Evolutionary conservation across 768 basidiomycete species (phyloP).

Genomic region (Collybia sordida): DNA sequence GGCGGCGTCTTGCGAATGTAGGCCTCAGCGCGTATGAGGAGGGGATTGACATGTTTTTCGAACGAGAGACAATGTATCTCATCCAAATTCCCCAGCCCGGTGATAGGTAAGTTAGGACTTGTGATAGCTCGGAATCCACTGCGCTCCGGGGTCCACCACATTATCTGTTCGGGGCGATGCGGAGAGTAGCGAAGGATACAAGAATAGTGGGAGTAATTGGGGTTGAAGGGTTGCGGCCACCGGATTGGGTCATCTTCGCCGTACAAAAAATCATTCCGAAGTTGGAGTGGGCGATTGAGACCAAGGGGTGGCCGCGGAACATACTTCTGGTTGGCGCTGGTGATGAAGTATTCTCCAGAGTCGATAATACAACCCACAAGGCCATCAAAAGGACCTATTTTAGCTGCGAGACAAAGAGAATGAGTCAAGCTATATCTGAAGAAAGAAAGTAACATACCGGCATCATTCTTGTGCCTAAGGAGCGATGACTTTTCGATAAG

Average conservation of each 20-base stretch:
- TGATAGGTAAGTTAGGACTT: not conserved
- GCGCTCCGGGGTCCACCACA: not conserved
- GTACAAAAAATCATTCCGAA: not conserved
- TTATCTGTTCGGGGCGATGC: not conserved
- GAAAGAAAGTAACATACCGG: too few species aligned
- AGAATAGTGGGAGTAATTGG: not conserved
- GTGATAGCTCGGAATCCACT: not conserved
- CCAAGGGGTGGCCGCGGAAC: not conserved
- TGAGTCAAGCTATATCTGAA: too few species aligned
- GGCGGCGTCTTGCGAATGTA: not conserved
- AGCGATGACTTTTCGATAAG: too few species aligned
- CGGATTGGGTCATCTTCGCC: not conserved
- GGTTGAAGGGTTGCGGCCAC: constrained; percentile 1
- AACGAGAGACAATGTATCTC: not conserved
- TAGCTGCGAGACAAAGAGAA: not conserved
- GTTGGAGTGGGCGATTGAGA: not conserved
- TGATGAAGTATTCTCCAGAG: not conserved
- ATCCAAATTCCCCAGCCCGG: not conserved
- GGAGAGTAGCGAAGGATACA: not conserved
- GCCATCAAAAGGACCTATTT: not conserved
- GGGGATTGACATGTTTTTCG: not conserved
- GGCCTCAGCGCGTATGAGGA: not conserved
- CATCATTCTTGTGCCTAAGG: too few species aligned
- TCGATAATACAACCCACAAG: too few species aligned
- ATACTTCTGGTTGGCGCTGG: not conserved